Percentiles rank a stretch among this genome's conserved stretches.
Conservation (phyloP, 371 early-diverging fungal species). For the Umbelopsis sp. region DNA sequence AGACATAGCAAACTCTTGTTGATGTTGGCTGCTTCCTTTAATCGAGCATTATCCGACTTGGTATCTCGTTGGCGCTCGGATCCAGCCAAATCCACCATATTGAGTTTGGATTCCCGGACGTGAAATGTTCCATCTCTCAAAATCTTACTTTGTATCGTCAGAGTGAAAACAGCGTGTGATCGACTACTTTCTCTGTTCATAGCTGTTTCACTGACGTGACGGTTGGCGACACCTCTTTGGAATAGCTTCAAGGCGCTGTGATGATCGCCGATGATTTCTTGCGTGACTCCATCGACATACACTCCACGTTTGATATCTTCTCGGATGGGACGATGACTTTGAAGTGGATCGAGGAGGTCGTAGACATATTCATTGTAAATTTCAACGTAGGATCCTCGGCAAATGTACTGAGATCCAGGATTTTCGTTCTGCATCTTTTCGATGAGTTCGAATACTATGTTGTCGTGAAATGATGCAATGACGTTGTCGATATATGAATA, state of each 20-base stretch:
- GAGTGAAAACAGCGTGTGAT: constrained; percentile 63
- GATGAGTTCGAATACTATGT: constrained; percentile 52
- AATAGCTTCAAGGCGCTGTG: constrained; percentile 62
- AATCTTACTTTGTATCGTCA: constrained; percentile 53
- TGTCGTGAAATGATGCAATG: background rate
- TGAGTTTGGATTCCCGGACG: constrained; percentile 76
- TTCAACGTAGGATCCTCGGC: constrained; percentile 83
- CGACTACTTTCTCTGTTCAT: constrained; percentile 69
- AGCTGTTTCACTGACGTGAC: constrained; percentile 59
- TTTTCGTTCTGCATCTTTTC: constrained; percentile 41
- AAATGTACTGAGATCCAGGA: constrained; percentile 56
- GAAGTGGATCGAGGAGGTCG: constrained; percentile 74
- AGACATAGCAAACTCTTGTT: constrained; percentile 98
- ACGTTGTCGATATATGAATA: too few species aligned
- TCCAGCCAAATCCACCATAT: constrained; percentile 99
- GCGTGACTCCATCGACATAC: constrained; percentile 60
- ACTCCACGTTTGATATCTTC: constrained; percentile 69
- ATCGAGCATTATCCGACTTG: constrained; percentile 74
- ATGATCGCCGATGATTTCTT: constrained; percentile 59
- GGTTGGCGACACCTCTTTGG: constrained; percentile 57
- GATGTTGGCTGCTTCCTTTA: constrained; percentile 99
- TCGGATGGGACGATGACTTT: constrained; percentile 51
- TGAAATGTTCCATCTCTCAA: constrained; percentile 57
- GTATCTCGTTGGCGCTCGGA: constrained; percentile 94
- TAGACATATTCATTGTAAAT: constrained; percentile 93